These are phyloP conservation scores for Lactarius hengduanensis DNA, from an alignment of 768 basidiomycete species.

Conservation along the genomic window DNA sequence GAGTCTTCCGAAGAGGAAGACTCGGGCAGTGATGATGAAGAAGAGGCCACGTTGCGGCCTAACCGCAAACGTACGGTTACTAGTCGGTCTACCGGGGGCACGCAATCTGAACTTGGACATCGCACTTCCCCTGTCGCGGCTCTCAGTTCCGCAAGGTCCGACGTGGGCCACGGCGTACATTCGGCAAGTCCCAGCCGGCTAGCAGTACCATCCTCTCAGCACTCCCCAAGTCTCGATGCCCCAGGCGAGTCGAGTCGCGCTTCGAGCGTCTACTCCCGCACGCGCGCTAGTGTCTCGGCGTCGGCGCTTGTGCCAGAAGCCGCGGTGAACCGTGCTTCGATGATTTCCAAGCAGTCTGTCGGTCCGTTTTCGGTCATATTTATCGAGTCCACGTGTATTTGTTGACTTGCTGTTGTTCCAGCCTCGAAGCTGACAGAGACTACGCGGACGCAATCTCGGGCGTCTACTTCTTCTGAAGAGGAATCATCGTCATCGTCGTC, in stretches of 20 bases:
- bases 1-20: constrained; percentile 36
- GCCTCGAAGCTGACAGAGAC: background rate
- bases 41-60: constrained; percentile 37
- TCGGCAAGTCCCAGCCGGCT: background rate
- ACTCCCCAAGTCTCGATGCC: constrained; percentile 4
- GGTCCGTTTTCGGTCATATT: constrained; percentile 7
- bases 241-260: constrained; percentile 12
- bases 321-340: constrained; percentile 51
- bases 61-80: constrained; percentile 38
- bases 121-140: constrained; percentile 13
- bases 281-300: constrained; percentile 56
- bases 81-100: constrained; percentile 2
- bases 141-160: constrained; percentile 11
- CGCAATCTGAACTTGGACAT: constrained; percentile 35
- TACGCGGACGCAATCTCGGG: constrained; percentile 28
- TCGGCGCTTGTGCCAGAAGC: constrained; percentile 54
- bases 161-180: constrained; percentile 23
- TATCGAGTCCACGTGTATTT: background rate
- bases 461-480: constrained; percentile 30
- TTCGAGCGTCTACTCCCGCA: constrained; percentile 34
- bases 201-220: background rate
- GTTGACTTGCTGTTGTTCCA: background rate
- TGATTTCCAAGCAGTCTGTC: constrained; percentile 26
- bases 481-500: constrained; percentile 30
- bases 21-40: constrained; percentile 39